Percentiles rank a stretch among this genome's conserved stretches.
Evolutionary conservation across 2,329 filamentous ascomycete species (phyloP).

Genomic region (Thelonectria rubi): DNA sequence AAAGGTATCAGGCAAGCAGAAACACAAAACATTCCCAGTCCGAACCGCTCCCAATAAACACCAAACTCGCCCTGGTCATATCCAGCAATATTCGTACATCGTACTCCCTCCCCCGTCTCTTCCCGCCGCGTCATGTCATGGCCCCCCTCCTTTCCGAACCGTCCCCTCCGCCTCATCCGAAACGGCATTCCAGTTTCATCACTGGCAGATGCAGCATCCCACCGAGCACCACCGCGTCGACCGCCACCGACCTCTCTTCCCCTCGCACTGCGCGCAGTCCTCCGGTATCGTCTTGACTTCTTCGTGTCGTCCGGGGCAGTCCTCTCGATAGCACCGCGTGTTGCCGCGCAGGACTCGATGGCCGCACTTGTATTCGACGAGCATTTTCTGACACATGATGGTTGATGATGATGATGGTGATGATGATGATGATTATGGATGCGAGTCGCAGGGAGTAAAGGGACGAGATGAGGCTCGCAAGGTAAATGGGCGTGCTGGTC

Average conservation of each 20-base stretch:
- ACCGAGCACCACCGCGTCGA: constrained; percentile 51
- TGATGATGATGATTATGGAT: not conserved
- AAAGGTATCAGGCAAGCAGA: not conserved
- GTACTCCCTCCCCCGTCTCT: constrained; percentile 1
- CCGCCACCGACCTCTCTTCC: constrained; percentile 37
- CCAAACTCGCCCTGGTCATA: constrained; percentile 4
- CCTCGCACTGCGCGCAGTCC: constrained; percentile 49
- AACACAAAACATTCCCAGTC: not conserved
- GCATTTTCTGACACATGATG: constrained; percentile 47
- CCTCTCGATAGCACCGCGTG: constrained; percentile 47
- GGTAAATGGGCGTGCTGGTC: not conserved
- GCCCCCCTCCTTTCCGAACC: constrained; percentile 1
- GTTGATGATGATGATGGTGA: constrained; percentile 36
- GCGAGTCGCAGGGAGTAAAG: not conserved
- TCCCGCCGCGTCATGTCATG: constrained; percentile 9
- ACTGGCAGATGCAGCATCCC: constrained; percentile 46
- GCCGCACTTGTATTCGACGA: constrained; percentile 50
- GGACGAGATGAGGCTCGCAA: not conserved
- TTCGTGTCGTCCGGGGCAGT: constrained; percentile 45
- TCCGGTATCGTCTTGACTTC: constrained; percentile 45
- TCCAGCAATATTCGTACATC: constrained; percentile 21
- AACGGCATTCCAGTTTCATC: constrained; percentile 8
- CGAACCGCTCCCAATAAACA: constrained; percentile 1
- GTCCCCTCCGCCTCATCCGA: constrained; percentile 19
- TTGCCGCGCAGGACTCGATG: constrained; percentile 48